Percentiles rank a stretch among this genome's conserved stretches.
phyloP scores from a whole-genome alignment of 2,329 filamentous ascomycete species.

The Penicillium polonicum region DNA sequence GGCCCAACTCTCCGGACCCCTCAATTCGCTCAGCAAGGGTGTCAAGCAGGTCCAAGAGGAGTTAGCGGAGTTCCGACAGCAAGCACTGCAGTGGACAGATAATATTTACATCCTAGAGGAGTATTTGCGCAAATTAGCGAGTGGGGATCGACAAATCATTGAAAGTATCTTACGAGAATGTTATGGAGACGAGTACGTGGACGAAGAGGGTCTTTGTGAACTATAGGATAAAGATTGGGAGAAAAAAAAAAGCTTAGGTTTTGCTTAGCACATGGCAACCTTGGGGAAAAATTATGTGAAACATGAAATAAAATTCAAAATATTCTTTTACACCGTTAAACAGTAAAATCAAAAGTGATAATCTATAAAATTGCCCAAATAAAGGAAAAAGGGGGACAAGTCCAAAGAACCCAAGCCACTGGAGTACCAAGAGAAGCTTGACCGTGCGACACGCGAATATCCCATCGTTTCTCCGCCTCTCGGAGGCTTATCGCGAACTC shows the following conservation, averaged over 20 bases:
- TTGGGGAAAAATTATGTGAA: not conserved
- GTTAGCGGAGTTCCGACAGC: constrained; percentile 31
- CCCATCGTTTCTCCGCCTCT: constrained; percentile 25
- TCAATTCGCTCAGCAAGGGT: constrained; percentile 33
- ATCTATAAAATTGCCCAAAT: constrained; percentile 18
- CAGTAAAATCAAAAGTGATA: constrained; percentile 1
- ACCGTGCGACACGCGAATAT: constrained; percentile 29
- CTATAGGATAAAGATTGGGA: constrained; percentile 14
- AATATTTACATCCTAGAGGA: constrained; percentile 47
- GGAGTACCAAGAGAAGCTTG: constrained; percentile 36
- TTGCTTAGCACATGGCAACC: constrained; percentile 11
- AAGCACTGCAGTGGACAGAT: constrained; percentile 44
- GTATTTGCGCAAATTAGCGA: constrained; percentile 39
- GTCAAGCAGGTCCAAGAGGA: constrained; percentile 36
- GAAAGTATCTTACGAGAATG: constrained; percentile 45
- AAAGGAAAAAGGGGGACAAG: not conserved
- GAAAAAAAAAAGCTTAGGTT: constrained; percentile 5
- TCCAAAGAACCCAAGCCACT: constrained; percentile 11
- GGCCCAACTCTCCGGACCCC: constrained; percentile 24
- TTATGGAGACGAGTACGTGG: constrained; percentile 57
- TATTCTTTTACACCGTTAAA: too few relatives aligned
- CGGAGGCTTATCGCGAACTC: constrained; percentile 28
- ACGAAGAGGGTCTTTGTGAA: constrained; percentile 53
- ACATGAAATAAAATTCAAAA: not conserved
- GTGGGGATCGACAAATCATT: constrained; percentile 47